Base-by-base conservation (phyloP, 352 stramenopile genomes). In the Phytopythium montanum region DNA sequence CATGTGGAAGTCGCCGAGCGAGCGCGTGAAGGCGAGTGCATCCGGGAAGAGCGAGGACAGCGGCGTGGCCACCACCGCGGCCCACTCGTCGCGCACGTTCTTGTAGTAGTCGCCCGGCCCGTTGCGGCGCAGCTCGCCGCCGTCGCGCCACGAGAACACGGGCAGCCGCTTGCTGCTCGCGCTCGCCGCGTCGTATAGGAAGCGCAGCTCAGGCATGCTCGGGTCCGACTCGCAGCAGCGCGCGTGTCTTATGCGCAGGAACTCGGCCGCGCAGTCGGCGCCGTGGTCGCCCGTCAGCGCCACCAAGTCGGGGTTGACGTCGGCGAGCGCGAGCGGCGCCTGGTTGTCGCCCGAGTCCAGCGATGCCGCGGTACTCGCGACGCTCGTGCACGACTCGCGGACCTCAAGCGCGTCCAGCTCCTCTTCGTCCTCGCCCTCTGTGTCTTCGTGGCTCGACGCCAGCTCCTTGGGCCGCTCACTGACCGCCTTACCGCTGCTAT, bases 61-160 rank as follows among this genome's bases (percentile, higher is more conserved):
- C 1, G 89, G 88, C 7, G 88, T 93, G 7, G 78, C 75, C 25
- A 95, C 84, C 5, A 96, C 74, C 19, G 83, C 92, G 1, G 88
- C 89, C 87, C 87, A 96, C 64, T 97, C 88, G n/a, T 96, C 80
- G 33, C 89, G 78, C n/a, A 97, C 87, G 64, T 96, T 97, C 69
- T 96, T 97, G 65, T 81, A 92, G 68, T 97, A 97, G 50, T 83
- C 75, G 41, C 85, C 85, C 23, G 68, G 59, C 23, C 46, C 44
- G 25, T 81, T 79, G 18, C 61, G 70, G 9, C 58, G 55, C 14
- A 89, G n/a, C 6, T 82, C 64, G 9, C 78, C 74, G 13, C 65
- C 58, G 41, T 41, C 65, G 5, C 45, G 59, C 29, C 75, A 58
- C 16, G 69, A 62, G 55, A 87, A 87, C 12, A 90, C 68, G 0